Evolutionary conservation across 1,284 basidiomycete species (phyloP).

Genomic region (Cutaneotrichosporon daszewskae): DNA sequence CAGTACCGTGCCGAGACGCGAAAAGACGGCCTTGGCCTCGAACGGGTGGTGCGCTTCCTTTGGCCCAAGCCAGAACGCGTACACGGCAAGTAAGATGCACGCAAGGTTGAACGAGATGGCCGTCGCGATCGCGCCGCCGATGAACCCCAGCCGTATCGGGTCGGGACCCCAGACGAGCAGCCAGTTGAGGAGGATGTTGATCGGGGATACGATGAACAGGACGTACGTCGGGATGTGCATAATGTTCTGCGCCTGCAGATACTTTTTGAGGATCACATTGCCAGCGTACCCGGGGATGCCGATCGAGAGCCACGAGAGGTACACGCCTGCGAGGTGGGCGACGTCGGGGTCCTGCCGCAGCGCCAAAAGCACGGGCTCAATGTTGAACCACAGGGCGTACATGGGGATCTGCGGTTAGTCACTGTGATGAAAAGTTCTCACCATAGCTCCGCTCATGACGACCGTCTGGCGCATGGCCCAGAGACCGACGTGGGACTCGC

Average conservation of each 20-base stretch:
- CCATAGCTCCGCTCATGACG: conserved; percentile 56
- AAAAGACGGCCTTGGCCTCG: conserved; percentile 57
- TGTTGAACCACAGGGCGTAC: conserved; percentile 63
- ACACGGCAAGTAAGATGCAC: conserved; percentile 57
- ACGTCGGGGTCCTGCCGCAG: conserved; percentile 80
- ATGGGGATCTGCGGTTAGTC: conserved; percentile 35
- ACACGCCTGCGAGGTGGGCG: conserved; percentile 67
- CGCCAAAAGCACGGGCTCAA: conserved; percentile 67
- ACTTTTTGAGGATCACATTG: conserved; percentile 49
- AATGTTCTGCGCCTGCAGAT: conserved; percentile 77
- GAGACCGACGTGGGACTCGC: conserved; percentile 76
- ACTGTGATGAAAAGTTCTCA: conserved; percentile 45
- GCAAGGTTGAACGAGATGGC: conserved; percentile 84
- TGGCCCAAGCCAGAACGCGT: conserved; percentile 68
- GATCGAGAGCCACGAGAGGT: conserved; percentile 69
- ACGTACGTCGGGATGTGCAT: conserved; percentile 84
- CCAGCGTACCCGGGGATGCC: conserved; percentile 76
- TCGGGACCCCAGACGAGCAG: conserved; percentile 81
- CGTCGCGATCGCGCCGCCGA: conserved; percentile 87
- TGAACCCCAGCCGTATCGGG: conserved; percentile 73
- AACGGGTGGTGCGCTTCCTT: conserved; percentile 80
- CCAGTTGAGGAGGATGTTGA: conserved; percentile 79
- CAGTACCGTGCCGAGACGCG: conserved; percentile 64
- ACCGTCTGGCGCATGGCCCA: conserved; percentile 83
- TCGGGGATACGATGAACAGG: conserved; percentile 74